Base-by-base conservation (phyloP, 305 asterid genomes). In the Plantago coronopus region DNA sequence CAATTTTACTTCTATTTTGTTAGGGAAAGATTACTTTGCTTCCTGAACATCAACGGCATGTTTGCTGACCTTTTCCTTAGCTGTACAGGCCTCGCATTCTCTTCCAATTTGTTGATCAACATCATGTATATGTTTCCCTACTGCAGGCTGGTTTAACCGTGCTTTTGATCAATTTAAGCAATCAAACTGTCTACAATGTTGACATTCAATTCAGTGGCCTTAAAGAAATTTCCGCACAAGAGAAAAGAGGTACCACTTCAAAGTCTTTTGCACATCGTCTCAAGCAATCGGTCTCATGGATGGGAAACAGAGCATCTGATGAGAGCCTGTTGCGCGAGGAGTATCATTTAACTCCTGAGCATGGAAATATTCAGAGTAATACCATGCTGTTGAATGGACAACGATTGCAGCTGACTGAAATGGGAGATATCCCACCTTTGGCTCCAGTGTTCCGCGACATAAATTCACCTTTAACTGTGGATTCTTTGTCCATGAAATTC, bases 101-200 rank as follows among this genome's bases (percentile, higher is more conserved):
- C 34, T 48, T 2, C 47, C n/a, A 43, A n/a, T 47, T 23, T 54
- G n/a, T 21, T 23, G 43, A 54, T 55, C 13, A 17, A 21, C 3
- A 11, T 25, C 3, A 11, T 25, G n/a, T 13, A 37, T 17, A 17
- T 12, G 9, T 29, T 1, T 44, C 37, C 62, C 25, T 46, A 20
- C 77, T 77, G 57, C 84, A 88, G 98, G 77, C 81, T 11, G 96
- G 96, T 37, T 59, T 91, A 40, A 76, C 94, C 16, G 23, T 88
- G 44, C 91, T 91, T 55, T 77, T 91, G 68, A 84, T 91, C 71
- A 91, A 91, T 61, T 43, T 91, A 61, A 88, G 94, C 89, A 84
- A 78, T 56, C 73, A 80, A 51, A 83, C 87, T 0, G 53, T 31
- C 49, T 80, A 76, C 69, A 38, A 48, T 3, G 70, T 87, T 7